Base-by-base conservation (phyloP, 345 rosid species). In the Passiflora organensis region DNA sequence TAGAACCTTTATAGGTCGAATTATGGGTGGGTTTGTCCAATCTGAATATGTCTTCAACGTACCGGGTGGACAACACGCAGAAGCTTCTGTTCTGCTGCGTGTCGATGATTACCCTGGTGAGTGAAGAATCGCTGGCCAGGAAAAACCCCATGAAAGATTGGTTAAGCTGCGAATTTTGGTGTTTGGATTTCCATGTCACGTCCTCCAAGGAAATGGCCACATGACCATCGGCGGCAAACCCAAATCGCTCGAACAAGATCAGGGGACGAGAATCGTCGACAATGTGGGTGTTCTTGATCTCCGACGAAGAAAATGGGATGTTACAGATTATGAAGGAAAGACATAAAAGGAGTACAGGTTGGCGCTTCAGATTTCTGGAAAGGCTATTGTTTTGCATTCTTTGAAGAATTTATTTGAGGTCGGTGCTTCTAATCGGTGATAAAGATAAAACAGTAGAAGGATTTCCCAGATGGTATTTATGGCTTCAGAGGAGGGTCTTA, bases 191-290 rank as follows among this genome's bases (percentile, higher is more conserved):
- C 73, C 69, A 77, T 0, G 76, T 51, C 32, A 76, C 59, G 15
- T 74, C 59, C 18, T 46, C 64, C 12, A 74, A 34, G 5, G 71
- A 66, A 21, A 82, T 51, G 13, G 45, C 53, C 6, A 70, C 69
- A 1, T 53, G 69, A 14, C 87, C 84, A 2, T 51, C 53, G 41
- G 53, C 49, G 2, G 66, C 43, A 48, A 74, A 82, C 6, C 87
- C 84, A 5, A 79, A 82, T 41, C 63, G 60, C 36, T 79, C 84
- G 36, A 82, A 79, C 24, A 79, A 13, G 67, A 82, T 82, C 53
- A 74, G 43, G 0, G 72, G 39, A 5, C 80, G 66, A 1, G 68
- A 68, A 63, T 78, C 87, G 23, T 65, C 60, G 1, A 60, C 4
- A 43, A 82, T 58, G 20, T 58, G 59, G 2, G 73, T 72, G 66